Evolutionary conservation across 441 rosid species (phyloP), one percentile per base, ranked within the genome.

Genomic region (Adansonia rubrostipa): DNA sequence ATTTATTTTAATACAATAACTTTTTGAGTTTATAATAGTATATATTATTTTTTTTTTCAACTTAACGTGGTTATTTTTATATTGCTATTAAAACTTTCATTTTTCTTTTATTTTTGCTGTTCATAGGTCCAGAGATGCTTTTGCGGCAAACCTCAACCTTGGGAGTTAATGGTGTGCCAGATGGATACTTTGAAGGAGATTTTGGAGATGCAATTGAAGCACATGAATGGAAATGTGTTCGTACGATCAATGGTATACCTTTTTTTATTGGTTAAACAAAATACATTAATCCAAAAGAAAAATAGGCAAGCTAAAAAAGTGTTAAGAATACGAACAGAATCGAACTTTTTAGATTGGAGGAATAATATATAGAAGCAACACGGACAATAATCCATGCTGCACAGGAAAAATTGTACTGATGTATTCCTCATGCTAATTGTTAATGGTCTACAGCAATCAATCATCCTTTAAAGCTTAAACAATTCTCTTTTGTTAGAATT

Each of bases 161-260:
- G 87, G 85, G 71, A 73, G 76, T 82, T 60, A 79, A 77, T 69
- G 80, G 45, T 63, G 68, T 81, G 73, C 68, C 79, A 13, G 92
- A 88, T 81, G 87, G 86, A 28, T 85, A 87, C 82, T 88, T 84
- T 72, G 97, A 85, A 47, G 89, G 92, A 81, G 93, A 93, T 68
- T 77, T 33, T 19, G 98, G 99, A 81, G 99, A 97, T 93, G 99
- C 95, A 77, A 61, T 94, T 78, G 98, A 97, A 79, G 94, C 97
- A 75, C 91, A 97, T 79, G 83, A 90, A 76, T 97, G 99, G 99
- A 93, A 91, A 91, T 97, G 98, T 86, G 91, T 95, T 69, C 91
- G 93, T 78, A 94, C 95, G n/a, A 62, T 91, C 74, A 89, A 95
- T 84, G 98, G 99, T 95, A 85, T n/a, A 15, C 71, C 40, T 50